Base-by-base conservation (phyloP, 495 filamentous ascomycete species). In the Cercophora samala region DNA sequence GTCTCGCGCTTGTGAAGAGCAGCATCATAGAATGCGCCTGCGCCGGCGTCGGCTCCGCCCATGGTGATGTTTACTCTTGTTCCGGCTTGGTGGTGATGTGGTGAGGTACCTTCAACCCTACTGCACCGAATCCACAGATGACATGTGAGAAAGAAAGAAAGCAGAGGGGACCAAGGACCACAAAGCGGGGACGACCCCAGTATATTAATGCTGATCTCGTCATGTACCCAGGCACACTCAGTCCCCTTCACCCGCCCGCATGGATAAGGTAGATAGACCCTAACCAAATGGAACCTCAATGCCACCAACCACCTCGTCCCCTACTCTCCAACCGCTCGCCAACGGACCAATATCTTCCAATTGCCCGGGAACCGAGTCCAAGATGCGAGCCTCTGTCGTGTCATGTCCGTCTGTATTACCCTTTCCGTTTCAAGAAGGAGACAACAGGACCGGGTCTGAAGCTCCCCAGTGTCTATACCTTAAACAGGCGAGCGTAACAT, bases 1-100 rank as follows among this genome's bases (percentile, higher is more conserved):
- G 79, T 81, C 76, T 89, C 80, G 66, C 89, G 88, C 67, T 88
- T 85, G 61, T 81, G 78, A 23, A 91, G 77, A 64, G 90, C 89
- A 37, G 85, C 88, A 81, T 86, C 83, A 73, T 90, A 85, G 69
- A 82, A 75, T 70, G 68, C 77, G 53, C 62, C 80, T 63, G 75
- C 77, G 54, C 75, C 75, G 18, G 70, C 63, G 61, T 74, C 73
- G 63, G 65, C 78, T 69, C 73, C 79, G 5, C 67, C 79, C 72
- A 77, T 79, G 77, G 78, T 60, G 21, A n/a, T 29, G 61, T 62
- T 42, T 62, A 9, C 18, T 54, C 17, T 63, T 19, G 15, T 51
- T 22, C 21, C 15, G 55, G 6, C n/a, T 22, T 25, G 24, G 29
- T 46, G 62, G 17, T 9, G 19, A 13, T 56, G n/a, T n/a, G n/a